Conservation (phyloP, 2,329 filamentous ascomycete species). For the Fusarium chuoi region DNA sequence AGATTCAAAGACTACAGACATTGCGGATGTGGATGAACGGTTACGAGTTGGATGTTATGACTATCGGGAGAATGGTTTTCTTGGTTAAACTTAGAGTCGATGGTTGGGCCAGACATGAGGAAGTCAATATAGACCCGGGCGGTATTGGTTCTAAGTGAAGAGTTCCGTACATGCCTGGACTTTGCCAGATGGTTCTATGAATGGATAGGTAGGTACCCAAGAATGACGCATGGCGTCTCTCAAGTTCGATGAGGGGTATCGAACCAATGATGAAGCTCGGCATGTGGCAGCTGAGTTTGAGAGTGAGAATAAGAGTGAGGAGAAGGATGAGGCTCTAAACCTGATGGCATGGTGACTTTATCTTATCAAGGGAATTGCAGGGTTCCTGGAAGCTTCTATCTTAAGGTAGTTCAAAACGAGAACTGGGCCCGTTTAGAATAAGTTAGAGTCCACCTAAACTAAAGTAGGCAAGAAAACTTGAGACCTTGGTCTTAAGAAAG, state of each 20-base stretch:
- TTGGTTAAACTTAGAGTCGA: background rate
- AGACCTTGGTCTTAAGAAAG: background rate
- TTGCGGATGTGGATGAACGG: conserved; percentile 19
- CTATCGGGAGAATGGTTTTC: background rate
- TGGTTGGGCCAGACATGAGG: background rate
- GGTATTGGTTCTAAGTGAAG: background rate
- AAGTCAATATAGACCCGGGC: conserved; percentile 1
- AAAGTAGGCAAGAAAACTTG: background rate
- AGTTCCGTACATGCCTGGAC: background rate
- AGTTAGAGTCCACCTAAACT: background rate
- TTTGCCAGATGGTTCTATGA: conserved; percentile 27
- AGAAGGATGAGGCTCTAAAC: background rate
- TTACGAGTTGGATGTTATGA: background rate
- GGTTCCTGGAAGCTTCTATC: conserved; percentile 17
- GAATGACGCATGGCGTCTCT: conserved; percentile 11
- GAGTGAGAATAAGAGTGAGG: background rate
- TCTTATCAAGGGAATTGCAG: background rate
- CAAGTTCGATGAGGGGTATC: conserved; percentile 16
- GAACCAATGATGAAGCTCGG: conserved; percentile 28
- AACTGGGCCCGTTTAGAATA: background rate
- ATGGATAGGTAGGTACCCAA: conserved; percentile 1
- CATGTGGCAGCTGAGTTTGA: background rate
- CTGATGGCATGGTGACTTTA: background rate
- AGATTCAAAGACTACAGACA: conserved; percentile 46
- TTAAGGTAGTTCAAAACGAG: background rate